A percentile compares a stretch with the other conserved stretches of the same genome.
Evolutionary conservation across 257 asterid species (phyloP).

Genomic region (Avicennia marina): DNA sequence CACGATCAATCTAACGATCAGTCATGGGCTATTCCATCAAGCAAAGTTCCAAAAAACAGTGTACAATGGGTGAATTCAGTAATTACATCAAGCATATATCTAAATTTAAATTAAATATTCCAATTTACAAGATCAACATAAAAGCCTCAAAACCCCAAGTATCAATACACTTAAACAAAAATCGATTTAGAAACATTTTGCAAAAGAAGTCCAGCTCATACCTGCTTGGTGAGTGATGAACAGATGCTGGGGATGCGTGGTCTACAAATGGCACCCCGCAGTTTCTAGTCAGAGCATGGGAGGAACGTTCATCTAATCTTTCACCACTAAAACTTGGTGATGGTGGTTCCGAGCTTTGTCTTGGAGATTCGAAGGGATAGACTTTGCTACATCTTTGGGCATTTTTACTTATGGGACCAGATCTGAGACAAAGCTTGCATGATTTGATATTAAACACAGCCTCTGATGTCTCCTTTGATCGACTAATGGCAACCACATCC

Average conservation of each 20-base stretch:
- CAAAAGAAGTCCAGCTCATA: too few relatives aligned
- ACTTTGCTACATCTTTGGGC: slow-evolving; percentile 51
- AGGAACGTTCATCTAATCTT: slow-evolving; percentile 45
- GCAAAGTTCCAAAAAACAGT: background rate
- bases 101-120: background rate
- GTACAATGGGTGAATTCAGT: background rate
- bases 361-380: slow-evolving; percentile 77
- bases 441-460: slow-evolving; percentile 25
- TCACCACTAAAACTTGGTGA: slow-evolving; percentile 81
- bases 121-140: background rate
- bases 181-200: too few relatives aligned
- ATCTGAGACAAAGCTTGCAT: slow-evolving; percentile 57
- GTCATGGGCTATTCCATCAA: background rate
- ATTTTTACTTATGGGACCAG: slow-evolving; percentile 28
- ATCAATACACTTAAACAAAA: background rate
- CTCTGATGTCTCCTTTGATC: slow-evolving; percentile 21
- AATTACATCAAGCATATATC: background rate
- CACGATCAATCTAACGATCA: background rate
- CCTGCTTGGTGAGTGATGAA: slow-evolving; percentile 67
- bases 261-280: slow-evolving; percentile 39
- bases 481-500: slow-evolving; percentile 27
- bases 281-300: slow-evolving; percentile 41
- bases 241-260: slow-evolving; percentile 42
- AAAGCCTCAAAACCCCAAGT: background rate
- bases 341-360: slow-evolving; percentile 68